phyloP scores from a whole-genome alignment of 352 stramenopile species.

The Sclerospora graminicola region DNA sequence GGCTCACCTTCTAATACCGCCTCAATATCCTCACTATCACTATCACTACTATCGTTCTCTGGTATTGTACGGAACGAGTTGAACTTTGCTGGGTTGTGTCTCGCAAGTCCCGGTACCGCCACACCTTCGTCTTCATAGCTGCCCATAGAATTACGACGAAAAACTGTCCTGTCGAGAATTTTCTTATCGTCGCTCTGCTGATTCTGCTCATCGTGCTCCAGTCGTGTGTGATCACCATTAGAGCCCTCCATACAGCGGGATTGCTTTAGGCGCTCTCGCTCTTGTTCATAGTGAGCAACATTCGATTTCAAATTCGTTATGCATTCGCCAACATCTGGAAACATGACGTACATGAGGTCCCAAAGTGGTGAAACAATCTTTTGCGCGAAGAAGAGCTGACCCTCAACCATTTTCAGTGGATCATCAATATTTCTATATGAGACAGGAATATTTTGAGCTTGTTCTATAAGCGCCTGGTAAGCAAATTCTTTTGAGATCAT shows the following conservation, averaged over 20 bases:
- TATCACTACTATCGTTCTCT: slow-evolving; percentile 31
- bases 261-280: slow-evolving; percentile 57
- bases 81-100: slow-evolving; percentile 73
- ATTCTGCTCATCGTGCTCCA: slow-evolving; percentile 16
- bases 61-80: slow-evolving; percentile 69
- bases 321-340: slow-evolving; percentile 57
- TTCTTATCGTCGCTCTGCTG: slow-evolving; percentile 14
- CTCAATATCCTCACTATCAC: slow-evolving; percentile 18
- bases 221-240: slow-evolving; percentile 6
- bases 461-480: slow-evolving; percentile 75
- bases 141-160: slow-evolving; percentile 23
- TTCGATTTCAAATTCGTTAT: slow-evolving; percentile 60
- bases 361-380: slow-evolving; percentile 76
- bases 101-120: slow-evolving; percentile 56
- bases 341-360: slow-evolving; percentile 66
- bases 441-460: slow-evolving; percentile 66
- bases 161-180: slow-evolving; percentile 5
- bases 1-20: slow-evolving; percentile 14
- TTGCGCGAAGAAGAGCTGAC: slow-evolving; percentile 79
- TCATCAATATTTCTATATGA: slow-evolving; percentile 78
- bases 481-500: slow-evolving; percentile 88
- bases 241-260: slow-evolving; percentile 10
- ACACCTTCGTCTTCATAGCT: slow-evolving; percentile 55
- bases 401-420: slow-evolving; percentile 77
- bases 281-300: slow-evolving; percentile 73